Conservation (phyloP, 2,329 filamentous ascomycete genomes). For the Apiospora phragmitis region DNA sequence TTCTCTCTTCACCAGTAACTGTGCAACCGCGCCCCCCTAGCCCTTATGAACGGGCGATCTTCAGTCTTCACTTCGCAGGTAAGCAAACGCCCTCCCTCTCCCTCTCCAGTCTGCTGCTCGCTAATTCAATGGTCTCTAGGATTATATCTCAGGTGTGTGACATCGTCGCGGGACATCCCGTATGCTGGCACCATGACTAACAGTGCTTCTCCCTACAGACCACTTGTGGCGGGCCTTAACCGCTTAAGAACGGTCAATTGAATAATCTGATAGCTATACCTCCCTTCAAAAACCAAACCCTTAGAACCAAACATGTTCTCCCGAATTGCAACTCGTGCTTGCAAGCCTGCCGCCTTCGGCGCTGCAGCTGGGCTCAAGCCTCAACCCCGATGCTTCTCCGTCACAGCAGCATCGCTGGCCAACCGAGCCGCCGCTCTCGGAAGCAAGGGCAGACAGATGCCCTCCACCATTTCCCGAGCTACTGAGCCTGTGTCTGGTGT, state of each 20-base stretch:
- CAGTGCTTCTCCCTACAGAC: constrained; percentile 36
- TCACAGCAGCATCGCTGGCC: constrained; percentile 35
- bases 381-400: constrained; percentile 40
- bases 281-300: constrained; percentile 14
- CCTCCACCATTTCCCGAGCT: constrained; percentile 55
- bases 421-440: constrained; percentile 57
- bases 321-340: constrained; percentile 52
- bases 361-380: constrained; percentile 29
- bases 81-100: constrained; percentile 41
- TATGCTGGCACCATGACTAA: background rate
- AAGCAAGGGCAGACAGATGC: constrained; percentile 70
- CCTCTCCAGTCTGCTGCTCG: constrained; percentile 15
- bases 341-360: constrained; percentile 52
- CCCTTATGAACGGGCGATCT: constrained; percentile 83
- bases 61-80: constrained; percentile 88
- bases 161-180: background rate
- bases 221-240: constrained; percentile 55
- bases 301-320: constrained; percentile 53
- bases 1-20: constrained; percentile 22
- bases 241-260: constrained; percentile 41
- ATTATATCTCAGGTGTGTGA: constrained; percentile 71
- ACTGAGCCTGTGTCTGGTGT: constrained; percentile 69
- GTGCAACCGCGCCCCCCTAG: constrained; percentile 38
- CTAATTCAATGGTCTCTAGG: constrained; percentile 53
- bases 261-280: constrained; percentile 28